These are phyloP conservation scores for Phyllachora maydis DNA, from an alignment of 2,329 filamentous ascomycete species.

Conservation along the genomic window DNA sequence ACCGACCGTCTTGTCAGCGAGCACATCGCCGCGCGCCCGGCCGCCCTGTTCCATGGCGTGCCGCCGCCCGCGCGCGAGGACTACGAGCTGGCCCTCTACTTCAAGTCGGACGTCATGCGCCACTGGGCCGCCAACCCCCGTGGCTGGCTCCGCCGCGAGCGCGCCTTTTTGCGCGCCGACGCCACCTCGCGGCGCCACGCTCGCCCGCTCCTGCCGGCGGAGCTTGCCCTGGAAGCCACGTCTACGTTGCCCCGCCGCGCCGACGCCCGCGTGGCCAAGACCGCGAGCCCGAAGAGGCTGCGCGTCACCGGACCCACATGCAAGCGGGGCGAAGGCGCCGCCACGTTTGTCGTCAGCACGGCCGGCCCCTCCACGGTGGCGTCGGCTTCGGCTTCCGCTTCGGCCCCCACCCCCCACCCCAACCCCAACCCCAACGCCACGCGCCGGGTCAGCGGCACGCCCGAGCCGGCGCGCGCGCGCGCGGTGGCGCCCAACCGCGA, in stretches of 20 bases:
- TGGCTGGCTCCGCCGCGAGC: constrained; percentile 28
- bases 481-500: constrained; percentile 48
- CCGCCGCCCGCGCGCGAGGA: constrained; percentile 28
- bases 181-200: constrained; percentile 13
- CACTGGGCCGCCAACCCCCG: constrained; percentile 19
- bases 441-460: constrained; percentile 20
- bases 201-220: too few relatives aligned
- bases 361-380: too few relatives aligned
- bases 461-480: too few relatives aligned
- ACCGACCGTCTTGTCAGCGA: constrained; percentile 24
- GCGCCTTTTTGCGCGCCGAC: constrained; percentile 24
- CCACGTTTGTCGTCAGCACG: too few relatives aligned
- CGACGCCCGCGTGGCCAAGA: constrained; percentile 7
- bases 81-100: constrained; percentile 29
- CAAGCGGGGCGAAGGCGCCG: too few relatives aligned
- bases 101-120: constrained; percentile 29
- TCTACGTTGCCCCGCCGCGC: constrained; percentile 7
- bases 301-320: too few relatives aligned
- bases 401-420: constrained; percentile 10
- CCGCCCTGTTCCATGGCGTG: constrained; percentile 18
- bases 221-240: too few relatives aligned
- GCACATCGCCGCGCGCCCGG: constrained; percentile 23
- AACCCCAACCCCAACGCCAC: too few relatives aligned
- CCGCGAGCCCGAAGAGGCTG: too few relatives aligned
- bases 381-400: too few relatives aligned